A percentile compares a stretch with the other conserved stretches of the same genome.
phyloP scores from a whole-genome alignment of 2,329 filamentous ascomycete species.

The Penicillium sp. region DNA sequence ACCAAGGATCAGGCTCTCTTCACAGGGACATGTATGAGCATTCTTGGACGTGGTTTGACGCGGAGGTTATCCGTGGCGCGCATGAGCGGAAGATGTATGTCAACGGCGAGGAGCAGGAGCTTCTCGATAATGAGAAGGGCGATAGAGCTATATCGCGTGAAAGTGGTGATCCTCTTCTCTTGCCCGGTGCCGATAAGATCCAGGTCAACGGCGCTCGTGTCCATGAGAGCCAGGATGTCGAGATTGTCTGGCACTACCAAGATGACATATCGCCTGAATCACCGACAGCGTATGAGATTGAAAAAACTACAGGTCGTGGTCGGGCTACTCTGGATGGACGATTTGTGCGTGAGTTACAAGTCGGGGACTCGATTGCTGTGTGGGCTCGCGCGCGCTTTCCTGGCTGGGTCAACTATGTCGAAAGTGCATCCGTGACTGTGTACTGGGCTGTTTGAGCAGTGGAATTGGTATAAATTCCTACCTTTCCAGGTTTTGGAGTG shows the following conservation, averaged over 20 bases:
- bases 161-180: conserved; percentile 30
- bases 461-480: background rate
- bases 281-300: conserved; percentile 34
- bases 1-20: conserved; percentile 35
- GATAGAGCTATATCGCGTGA: conserved; percentile 19
- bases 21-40: conserved; percentile 29
- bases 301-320: conserved; percentile 35
- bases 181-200: conserved; percentile 32
- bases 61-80: conserved; percentile 32
- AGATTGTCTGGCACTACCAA: conserved; percentile 40
- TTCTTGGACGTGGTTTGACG: conserved; percentile 45
- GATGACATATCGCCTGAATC: conserved; percentile 36
- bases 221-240: conserved; percentile 24
- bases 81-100: conserved; percentile 25
- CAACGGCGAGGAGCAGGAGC: conserved; percentile 17
- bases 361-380: conserved; percentile 42
- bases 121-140: conserved; percentile 19
- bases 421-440: conserved; percentile 33
- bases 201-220: conserved; percentile 35
- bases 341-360: conserved; percentile 35
- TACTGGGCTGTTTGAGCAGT: conserved; percentile 39
- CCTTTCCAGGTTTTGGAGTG: background rate
- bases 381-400: conserved; percentile 43
- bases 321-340: conserved; percentile 39
- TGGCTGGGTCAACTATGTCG: conserved; percentile 40